Base-by-base conservation (phyloP, 2,329 filamentous ascomycete genomes). In the Endocalyx cinctus region DNA sequence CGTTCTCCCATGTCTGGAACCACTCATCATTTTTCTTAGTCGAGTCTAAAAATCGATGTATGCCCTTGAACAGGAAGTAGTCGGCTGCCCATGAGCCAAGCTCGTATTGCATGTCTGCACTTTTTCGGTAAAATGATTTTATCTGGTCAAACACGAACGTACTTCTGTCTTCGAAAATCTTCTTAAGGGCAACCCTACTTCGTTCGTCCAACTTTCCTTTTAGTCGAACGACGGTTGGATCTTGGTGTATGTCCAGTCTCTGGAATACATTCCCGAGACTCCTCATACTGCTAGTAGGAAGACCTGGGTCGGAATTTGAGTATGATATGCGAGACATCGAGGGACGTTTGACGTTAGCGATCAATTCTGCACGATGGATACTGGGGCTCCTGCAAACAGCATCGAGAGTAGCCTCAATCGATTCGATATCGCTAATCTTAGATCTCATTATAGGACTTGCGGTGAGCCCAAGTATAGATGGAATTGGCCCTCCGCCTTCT, bases 381-480 rank as follows among this genome's bases (percentile, higher is more conserved):
- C 74, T 81, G 0, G 88, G 88, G 1, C 81, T 82, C 39, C 71
- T 74, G 43, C 82, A 84, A 19, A 75, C 65, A 1, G 86, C 75
- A 52, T 88, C 72, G 27, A 95, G 63, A 25, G 83, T 85, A 4
- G 55, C 43, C 53, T 94, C 87, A 6, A 94, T 70, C 5, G 57
- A 53, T 56, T 73, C 62, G 11, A 90, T 64, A 22, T 71, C 71
- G 2, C 64, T 59, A 2, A 69, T 54, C 12, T 70, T 71, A 2
- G 72, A 76, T 35, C 68, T 75, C 43, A 82, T 77, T 4, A 86
- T 72, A 0, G 87, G 87, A 41, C 84, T 94, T 1, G 88, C 88
- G 6, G 83, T 89, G 16, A 95, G 66, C 0, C 87, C 88, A 5
- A 95, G 64, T 17, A 95, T 81, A 14, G 69, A 66, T 0, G 88